Evolutionary conservation across 495 filamentous ascomycete genomes (phyloP).

Genomic region (Penicillium crystallinum): DNA sequence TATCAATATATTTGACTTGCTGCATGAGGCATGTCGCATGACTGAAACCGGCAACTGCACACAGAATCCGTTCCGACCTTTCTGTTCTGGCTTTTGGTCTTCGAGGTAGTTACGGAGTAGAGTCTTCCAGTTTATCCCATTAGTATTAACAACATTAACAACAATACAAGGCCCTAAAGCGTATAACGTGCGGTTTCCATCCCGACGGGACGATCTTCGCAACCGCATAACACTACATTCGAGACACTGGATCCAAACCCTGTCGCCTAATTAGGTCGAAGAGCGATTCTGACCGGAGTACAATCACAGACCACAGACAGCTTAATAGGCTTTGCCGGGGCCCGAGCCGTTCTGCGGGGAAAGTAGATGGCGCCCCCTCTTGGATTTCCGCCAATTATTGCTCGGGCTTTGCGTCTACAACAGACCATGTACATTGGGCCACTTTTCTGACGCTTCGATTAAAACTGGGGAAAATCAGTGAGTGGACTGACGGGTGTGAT

Average conservation of each 20-base stretch:
- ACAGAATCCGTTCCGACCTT: too few species aligned
- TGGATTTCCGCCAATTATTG: not conserved
- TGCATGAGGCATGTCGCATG: too few species aligned
- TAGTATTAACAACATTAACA: too few species aligned
- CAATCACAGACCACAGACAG: not conserved
- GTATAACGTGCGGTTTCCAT: too few species aligned
- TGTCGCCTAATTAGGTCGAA: not conserved
- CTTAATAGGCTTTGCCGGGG: not conserved
- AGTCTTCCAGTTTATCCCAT: too few species aligned
- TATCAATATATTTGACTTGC: too few species aligned
- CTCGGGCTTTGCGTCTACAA: not conserved
- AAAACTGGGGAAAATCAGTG: not conserved
- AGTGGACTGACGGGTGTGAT: not conserved
- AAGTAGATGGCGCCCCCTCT: not conserved
- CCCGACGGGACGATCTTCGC: too few species aligned
- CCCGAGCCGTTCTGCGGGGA: not conserved
- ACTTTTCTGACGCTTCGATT: not conserved
- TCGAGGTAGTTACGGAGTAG: too few species aligned
- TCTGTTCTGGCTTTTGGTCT: too few species aligned
- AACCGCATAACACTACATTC: not conserved
- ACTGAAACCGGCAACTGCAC: too few species aligned
- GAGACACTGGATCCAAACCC: not conserved
- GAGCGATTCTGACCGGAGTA: not conserved
- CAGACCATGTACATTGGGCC: not conserved
- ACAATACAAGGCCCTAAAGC: too few species aligned